Percentiles rank a stretch among this genome's conserved stretches.
These are phyloP conservation scores for Climacium dendroides DNA, from an alignment of 225 moss, liverwort and hornwort genomes.

Conservation along the genomic window DNA sequence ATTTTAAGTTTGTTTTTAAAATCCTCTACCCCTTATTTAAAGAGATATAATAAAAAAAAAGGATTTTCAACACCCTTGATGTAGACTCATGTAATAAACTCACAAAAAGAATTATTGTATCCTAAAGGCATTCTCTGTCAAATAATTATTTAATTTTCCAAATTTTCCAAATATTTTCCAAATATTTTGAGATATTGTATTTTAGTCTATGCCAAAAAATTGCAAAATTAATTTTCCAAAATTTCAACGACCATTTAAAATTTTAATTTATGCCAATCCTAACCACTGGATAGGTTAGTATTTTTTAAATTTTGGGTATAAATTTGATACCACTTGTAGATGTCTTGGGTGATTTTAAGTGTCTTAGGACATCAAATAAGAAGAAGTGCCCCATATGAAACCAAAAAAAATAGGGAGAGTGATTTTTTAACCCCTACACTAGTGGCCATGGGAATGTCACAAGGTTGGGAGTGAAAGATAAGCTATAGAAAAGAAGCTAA, in stretches of 20 bases:
- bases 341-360: no score
- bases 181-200: no score
- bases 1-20: background rate
- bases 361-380: rapidly evolving
- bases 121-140: rapidly evolving
- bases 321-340: background rate
- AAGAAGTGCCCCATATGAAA: background rate
- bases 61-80: background rate
- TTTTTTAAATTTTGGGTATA: no score
- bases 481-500: background rate
- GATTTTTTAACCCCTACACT: rapidly evolving
- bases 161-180: background rate
- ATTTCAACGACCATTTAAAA: background rate
- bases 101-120: rapidly evolving
- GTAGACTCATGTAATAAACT: background rate
- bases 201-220: background rate
- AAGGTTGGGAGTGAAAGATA: background rate
- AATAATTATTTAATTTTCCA: background rate
- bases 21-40: background rate
- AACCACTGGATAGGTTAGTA: rapidly evolving
- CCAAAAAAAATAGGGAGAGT: rapidly evolving
- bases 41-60: no score
- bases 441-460: background rate
- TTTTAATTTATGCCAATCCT: rapidly evolving
- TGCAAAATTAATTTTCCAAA: background rate